Base-by-base conservation (phyloP, 306 rosid genomes). In the Datisca glomerata region DNA sequence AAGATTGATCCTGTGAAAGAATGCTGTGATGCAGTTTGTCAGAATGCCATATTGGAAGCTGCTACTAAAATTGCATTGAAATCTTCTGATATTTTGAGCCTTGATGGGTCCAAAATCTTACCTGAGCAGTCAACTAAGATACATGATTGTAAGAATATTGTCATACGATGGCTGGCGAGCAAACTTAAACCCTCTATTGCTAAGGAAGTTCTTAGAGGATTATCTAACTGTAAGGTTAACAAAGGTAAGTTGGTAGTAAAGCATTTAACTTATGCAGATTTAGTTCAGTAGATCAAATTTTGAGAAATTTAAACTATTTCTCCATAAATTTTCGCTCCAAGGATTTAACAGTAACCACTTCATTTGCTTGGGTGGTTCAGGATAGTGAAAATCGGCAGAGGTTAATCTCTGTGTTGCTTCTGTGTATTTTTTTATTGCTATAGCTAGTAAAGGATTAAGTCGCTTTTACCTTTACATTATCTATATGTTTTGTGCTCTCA, bases 41-140 rank as follows among this genome's bases (percentile, higher is more conserved):
- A 84, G 67, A 72, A 70, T 71, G 93, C 98, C 50, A 80, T 89
- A 60, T 61, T 52, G 48, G 98, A 89, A 68, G 95, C 98, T 46
- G 86, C 98, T 43, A 80, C 75, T 3, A 57, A 59, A 45, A 63
- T 89, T 61, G 78, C 95, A 14, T 63, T 71, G 29, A 75, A 73
- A 68, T 65, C 74, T 56, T 77, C 95, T 21, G 77, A 72, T 54
- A 31, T 70, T 70, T 63, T 74, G 70, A 67, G 75, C 56, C 42
- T 64, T 41, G 72, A 56, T 25, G 69, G 76, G 12, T 40, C 69
- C 27, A 66, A 57, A 47, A 55, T 62, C 56, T 69, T 74, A 47
- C 75, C 97, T 12, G 61, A 63, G 60, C 76, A 70, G 51, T 61
- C 76, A 1, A 47, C 52, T 28, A 60, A 66, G 70, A 52, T 78